These are phyloP conservation scores for Collybia sordida DNA, from an alignment of 768 basidiomycete species.

Conservation along the genomic window DNA sequence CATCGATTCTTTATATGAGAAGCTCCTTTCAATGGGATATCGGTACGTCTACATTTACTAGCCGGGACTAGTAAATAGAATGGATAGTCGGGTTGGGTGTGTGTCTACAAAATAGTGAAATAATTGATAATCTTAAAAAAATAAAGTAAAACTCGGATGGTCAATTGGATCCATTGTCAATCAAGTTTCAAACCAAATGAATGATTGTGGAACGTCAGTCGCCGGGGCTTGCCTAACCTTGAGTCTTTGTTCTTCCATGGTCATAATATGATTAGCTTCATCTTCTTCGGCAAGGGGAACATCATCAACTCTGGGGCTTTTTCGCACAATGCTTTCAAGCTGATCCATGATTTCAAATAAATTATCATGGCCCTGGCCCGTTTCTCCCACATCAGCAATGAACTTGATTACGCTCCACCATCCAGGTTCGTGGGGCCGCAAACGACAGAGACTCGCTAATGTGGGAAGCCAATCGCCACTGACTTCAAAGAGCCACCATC, in stretches of 20 bases:
- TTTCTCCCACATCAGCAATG: slow-evolving; percentile 18
- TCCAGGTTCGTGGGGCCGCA: slow-evolving; percentile 27
- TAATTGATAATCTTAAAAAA: not conserved
- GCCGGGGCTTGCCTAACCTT: not conserved
- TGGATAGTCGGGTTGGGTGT: not conserved
- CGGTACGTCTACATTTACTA: not conserved
- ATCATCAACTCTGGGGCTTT: not conserved
- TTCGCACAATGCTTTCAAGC: slow-evolving; percentile 14
- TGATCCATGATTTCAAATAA: slow-evolving; percentile 22
- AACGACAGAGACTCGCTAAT: slow-evolving; percentile 30
- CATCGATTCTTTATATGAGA: not conserved
- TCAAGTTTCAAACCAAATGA: not conserved
- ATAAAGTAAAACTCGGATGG: not conserved
- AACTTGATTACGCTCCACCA: slow-evolving; percentile 31
- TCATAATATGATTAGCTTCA: not conserved
- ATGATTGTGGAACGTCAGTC: not conserved
- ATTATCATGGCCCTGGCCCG: slow-evolving; percentile 20
- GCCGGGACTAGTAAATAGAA: not conserved
- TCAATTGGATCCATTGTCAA: not conserved
- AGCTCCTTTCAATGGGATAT: not conserved
- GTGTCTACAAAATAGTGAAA: not conserved
- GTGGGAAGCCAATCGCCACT: slow-evolving; percentile 35
- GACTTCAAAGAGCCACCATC: slow-evolving; percentile 39
- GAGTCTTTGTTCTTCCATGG: slow-evolving; percentile 14
- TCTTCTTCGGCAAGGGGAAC: not conserved